Evolutionary conservation across 768 basidiomycete genomes (phyloP).

Genomic region (Crepidotus variabilis): DNA sequence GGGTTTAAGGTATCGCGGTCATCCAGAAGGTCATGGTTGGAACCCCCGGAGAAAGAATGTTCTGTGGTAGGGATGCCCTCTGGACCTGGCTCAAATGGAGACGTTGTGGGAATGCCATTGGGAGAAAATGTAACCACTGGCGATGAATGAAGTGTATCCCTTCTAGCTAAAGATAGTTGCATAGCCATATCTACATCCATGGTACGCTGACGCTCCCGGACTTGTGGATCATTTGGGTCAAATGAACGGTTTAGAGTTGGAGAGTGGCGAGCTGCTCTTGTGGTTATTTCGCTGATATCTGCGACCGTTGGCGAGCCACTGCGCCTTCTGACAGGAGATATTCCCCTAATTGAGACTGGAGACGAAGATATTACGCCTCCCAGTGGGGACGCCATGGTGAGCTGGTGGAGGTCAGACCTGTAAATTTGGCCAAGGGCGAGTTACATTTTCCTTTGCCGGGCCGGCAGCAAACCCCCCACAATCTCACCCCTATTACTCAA

Average conservation of each 20-base stretch:
- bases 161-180: conserved; percentile 68
- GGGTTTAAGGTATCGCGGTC: background rate
- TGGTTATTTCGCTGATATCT: conserved; percentile 36
- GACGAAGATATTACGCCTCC: conserved; percentile 34
- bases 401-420: background rate
- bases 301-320: conserved; percentile 36
- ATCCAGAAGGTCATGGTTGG: background rate
- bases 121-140: conserved; percentile 18
- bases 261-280: conserved; percentile 37
- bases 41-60: background rate
- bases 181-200: conserved; percentile 95
- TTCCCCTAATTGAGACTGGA: conserved; percentile 35
- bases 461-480: no score
- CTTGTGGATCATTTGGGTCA: conserved; percentile 69
- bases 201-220: conserved; percentile 81
- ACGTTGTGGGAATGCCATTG: conserved; percentile 11
- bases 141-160: conserved; percentile 49
- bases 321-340: conserved; percentile 38
- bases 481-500: no score
- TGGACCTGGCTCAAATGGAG: conserved; percentile 20
- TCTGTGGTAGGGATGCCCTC: conserved; percentile 1
- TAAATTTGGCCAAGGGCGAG: no score
- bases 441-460: no score
- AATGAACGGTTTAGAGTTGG: conserved; percentile 60
- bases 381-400: conserved; percentile 36